Evolutionary conservation across 495 filamentous ascomycete genomes (phyloP).

Genomic region (Penicillium longicatenatum): DNA sequence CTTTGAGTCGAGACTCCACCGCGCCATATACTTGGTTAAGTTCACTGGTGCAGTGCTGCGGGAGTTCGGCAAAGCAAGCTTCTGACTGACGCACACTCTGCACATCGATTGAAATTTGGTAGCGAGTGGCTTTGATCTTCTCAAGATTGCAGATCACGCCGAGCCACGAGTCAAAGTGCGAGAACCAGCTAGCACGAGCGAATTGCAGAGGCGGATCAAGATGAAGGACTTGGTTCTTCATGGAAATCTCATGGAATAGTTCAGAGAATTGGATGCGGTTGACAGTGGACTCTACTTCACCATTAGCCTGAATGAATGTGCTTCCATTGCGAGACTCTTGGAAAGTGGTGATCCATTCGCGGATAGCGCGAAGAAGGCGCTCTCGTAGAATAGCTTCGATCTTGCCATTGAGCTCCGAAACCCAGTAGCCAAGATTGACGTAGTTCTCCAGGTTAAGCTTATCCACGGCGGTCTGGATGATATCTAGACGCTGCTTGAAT

Average conservation of each 20-base stretch:
- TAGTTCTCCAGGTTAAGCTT: slow-evolving; percentile 95
- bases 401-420: slow-evolving; percentile 76
- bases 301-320: slow-evolving; percentile 29
- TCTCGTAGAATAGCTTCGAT: slow-evolving; percentile 76
- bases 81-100: slow-evolving; percentile 61
- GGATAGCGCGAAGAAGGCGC: slow-evolving; percentile 77
- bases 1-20: slow-evolving; percentile 75
- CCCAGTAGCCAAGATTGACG: slow-evolving; percentile 87
- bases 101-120: slow-evolving; percentile 78
- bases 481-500: slow-evolving; percentile 79
- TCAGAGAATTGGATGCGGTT: slow-evolving; percentile 55
- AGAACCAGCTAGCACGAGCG: slow-evolving; percentile 91
- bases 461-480: slow-evolving; percentile 86
- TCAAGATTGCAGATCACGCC: slow-evolving; percentile 88
- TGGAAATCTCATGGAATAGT: slow-evolving; percentile 86
- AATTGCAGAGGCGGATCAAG: slow-evolving; percentile 91
- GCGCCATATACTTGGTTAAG: slow-evolving; percentile 76
- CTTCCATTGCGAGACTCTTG: slow-evolving; percentile 55
- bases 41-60: slow-evolving; percentile 72
- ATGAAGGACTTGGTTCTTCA: slow-evolving; percentile 95
- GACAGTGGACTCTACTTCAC: slow-evolving; percentile 48
- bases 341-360: slow-evolving; percentile 83
- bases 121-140: slow-evolving; percentile 91
- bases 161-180: slow-evolving; percentile 89
- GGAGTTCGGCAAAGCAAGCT: slow-evolving; percentile 83